Conservation (phyloP, 179 eudicot species). For the Spinacia oleracea region DNA sequence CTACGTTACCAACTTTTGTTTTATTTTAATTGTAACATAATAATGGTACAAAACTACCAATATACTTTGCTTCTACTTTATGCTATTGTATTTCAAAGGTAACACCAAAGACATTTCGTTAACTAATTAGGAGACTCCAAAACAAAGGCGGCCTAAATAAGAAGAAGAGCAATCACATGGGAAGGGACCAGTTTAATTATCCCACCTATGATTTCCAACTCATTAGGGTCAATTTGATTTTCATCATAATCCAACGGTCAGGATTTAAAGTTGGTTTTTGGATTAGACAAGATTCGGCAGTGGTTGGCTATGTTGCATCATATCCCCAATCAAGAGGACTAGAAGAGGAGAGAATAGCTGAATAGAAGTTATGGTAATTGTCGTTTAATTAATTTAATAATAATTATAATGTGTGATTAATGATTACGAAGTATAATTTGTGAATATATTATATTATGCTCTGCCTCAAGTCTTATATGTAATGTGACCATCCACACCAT, state of each 20-base stretch:
- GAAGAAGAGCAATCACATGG: conserved; percentile 26
- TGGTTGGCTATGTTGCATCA: conserved; percentile 3
- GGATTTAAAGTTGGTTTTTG: neutral
- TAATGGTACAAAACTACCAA: too few relatives aligned
- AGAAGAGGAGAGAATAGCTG: too few relatives aligned
- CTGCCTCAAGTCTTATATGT: too few relatives aligned
- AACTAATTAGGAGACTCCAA: neutral
- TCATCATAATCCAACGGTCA: neutral
- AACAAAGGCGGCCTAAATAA: neutral
- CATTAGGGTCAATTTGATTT: neutral
- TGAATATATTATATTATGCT: neutral
- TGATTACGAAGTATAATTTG: too few relatives aligned
- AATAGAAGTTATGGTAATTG: neutral
- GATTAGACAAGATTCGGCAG: neutral
- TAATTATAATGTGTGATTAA: neutral
- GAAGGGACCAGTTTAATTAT: neutral
- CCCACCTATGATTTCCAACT: conserved; percentile 16
- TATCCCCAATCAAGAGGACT: neutral
- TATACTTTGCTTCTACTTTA: neutral
- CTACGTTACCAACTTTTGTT: too few relatives aligned
- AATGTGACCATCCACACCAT: too few relatives aligned
- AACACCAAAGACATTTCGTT: neutral
- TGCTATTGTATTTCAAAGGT: neutral
- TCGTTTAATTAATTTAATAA: neutral
- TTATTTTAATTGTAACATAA: too few relatives aligned